Evolutionary conservation across 441 rosid genomes (phyloP).

Genomic region (Populus tomentosa): DNA sequence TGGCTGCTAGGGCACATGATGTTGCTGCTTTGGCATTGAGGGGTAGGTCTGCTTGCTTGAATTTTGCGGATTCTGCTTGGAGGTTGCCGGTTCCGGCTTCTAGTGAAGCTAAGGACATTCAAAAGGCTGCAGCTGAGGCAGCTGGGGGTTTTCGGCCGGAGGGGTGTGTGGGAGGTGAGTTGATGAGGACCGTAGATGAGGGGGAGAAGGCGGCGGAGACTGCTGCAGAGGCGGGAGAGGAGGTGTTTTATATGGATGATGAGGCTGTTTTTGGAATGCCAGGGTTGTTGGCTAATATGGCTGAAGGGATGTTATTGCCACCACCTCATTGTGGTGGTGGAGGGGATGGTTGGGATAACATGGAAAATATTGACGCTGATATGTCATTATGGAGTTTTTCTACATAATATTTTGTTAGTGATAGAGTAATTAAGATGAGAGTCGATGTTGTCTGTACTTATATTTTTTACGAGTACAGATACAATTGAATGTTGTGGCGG

Average conservation of each 20-base stretch:
- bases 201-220: too few relatives aligned
- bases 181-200: too few relatives aligned
- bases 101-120: too few relatives aligned
- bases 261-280: constrained; percentile 59
- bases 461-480: neutral
- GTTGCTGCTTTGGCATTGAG: too few relatives aligned
- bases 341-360: constrained; percentile 21
- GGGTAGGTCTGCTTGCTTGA: too few relatives aligned
- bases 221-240: constrained; percentile 8
- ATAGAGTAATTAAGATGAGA: neutral
- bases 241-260: constrained; percentile 34
- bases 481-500: neutral
- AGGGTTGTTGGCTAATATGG: constrained; percentile 40
- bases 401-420: neutral
- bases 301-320: constrained; percentile 45
- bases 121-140: too few relatives aligned
- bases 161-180: too few relatives aligned
- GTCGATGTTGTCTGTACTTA: neutral
- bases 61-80: too few relatives aligned
- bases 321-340: constrained; percentile 31
- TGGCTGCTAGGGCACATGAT: constrained; percentile 23
- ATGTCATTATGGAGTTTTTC: constrained; percentile 49
- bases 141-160: too few relatives aligned
- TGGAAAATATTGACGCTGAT: constrained; percentile 23
- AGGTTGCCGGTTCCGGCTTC: too few relatives aligned